Evolutionary conservation across 305 asterid species (phyloP).

Genomic region (Stenogyne calaminthoides): DNA sequence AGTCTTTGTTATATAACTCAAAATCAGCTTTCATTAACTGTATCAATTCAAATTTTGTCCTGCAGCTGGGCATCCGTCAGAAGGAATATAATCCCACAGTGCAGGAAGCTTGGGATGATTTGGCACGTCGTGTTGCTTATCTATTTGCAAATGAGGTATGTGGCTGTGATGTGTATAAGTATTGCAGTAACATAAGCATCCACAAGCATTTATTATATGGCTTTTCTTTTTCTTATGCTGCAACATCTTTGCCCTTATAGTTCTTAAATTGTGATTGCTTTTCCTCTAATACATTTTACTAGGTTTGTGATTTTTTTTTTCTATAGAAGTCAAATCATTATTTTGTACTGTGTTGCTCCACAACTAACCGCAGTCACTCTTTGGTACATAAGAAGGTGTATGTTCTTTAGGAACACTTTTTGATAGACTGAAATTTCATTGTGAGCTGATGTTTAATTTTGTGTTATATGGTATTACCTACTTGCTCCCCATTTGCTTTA

Average conservation of each 20-base stretch:
- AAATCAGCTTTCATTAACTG: slow-evolving; percentile 19
- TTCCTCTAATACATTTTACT: not conserved
- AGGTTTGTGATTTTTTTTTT: not conserved
- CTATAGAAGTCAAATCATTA: not conserved
- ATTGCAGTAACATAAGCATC: slow-evolving; percentile 10
- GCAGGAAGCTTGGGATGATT: slow-evolving; percentile 77
- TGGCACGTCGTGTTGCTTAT: slow-evolving; percentile 62
- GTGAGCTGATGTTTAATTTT: not conserved
- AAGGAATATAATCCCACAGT: slow-evolving; percentile 63
- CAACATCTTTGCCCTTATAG: not conserved
- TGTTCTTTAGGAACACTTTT: not conserved
- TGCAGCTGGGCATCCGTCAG: slow-evolving; percentile 73
- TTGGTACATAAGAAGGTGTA: not conserved
- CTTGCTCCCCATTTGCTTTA: not conserved
- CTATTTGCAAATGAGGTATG: slow-evolving; percentile 81
- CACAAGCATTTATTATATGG: slow-evolving; percentile 1
- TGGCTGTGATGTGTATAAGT: slow-evolving; percentile 13
- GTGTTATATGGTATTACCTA: not conserved
- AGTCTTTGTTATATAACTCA: not conserved
- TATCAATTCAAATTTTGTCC: slow-evolving; percentile 22
- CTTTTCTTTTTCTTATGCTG: not conserved
- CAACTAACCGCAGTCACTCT: not conserved
- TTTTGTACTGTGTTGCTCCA: not conserved
- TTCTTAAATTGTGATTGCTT: not conserved
- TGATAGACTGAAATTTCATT: not conserved